Conservation (phyloP, 495 filamentous ascomycete species). For the Aspergillus wentii region DNA sequence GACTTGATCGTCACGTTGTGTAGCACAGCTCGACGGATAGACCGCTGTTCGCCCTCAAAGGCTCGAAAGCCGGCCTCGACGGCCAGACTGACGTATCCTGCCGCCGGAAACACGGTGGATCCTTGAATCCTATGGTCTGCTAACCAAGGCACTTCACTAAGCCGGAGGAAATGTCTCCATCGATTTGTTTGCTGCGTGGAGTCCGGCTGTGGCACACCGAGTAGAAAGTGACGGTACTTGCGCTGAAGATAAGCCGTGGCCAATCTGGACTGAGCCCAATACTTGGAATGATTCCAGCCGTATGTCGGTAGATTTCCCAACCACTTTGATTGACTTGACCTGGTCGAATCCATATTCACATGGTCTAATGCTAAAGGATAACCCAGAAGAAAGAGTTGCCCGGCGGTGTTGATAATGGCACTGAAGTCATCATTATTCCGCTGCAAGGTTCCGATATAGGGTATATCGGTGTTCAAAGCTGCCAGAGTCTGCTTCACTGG, state of each 20-base stretch:
- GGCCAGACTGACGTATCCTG: conserved; percentile 47
- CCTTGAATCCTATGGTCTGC: conserved; percentile 43
- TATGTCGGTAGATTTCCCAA: conserved; percentile 32
- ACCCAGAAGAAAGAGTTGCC: no score
- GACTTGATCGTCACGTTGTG: no score
- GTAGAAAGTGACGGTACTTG: conserved; percentile 19
- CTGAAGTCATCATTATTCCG: conserved; percentile 18
- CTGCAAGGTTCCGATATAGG: conserved; percentile 20
- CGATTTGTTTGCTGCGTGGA: no score
- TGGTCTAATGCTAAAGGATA: no score
- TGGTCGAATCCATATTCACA: no score
- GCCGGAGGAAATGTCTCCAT: conserved; percentile 29
- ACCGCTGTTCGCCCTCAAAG: no score
- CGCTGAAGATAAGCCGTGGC: conserved; percentile 18
- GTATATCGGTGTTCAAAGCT: conserved; percentile 6
- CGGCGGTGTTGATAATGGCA: conserved; percentile 21
- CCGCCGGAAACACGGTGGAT: conserved; percentile 42
- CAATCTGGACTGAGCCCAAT: no score
- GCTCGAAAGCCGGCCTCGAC: conserved; percentile 49
- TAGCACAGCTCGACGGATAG: conserved; percentile 33
- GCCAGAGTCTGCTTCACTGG: conserved; percentile 37
- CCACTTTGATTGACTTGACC: conserved; percentile 10
- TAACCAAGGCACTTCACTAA: conserved; percentile 29
- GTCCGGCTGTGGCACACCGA: no score
- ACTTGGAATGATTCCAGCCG: conserved; percentile 30